Conservation (phyloP, 2,329 filamentous ascomycete species). For the Epichloe amarillans region DNA sequence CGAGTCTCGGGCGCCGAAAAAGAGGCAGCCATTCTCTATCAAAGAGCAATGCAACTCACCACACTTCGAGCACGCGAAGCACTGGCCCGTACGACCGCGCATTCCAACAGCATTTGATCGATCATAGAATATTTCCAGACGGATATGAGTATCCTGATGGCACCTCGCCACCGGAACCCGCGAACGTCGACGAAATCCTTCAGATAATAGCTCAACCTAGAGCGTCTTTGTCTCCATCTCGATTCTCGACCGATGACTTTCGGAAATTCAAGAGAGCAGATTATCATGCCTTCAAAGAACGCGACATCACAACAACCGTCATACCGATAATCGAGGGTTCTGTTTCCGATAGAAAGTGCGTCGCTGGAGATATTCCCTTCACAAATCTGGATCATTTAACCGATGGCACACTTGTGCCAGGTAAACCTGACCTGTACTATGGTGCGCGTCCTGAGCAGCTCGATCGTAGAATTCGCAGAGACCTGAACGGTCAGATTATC, state of each 20-base stretch:
- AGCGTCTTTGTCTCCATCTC: constrained; percentile 23
- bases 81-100: constrained; percentile 10
- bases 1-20: no score
- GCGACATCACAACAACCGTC: constrained; percentile 15
- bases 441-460: constrained; percentile 19
- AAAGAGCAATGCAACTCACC: no score
- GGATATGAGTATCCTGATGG: constrained; percentile 9
- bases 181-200: constrained; percentile 11
- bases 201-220: constrained; percentile 5
- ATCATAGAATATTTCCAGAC: constrained; percentile 8
- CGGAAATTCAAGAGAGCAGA: constrained; percentile 5
- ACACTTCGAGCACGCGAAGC: constrained; percentile 4
- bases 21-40: no score
- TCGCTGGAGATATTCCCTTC: constrained; percentile 18
- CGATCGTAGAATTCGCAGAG: constrained; percentile 11
- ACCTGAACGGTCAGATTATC: constrained; percentile 12
- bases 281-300: constrained; percentile 20
- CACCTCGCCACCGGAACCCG: constrained; percentile 6
- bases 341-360: constrained; percentile 9
- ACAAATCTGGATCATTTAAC: constrained; percentile 23
- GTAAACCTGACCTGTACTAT: constrained; percentile 22
- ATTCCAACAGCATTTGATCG: constrained; percentile 11
- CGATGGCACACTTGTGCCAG: constrained; percentile 16
- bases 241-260: constrained; percentile 19
- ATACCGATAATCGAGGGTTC: constrained; percentile 19